Evolutionary conservation across 768 basidiomycete genomes (phyloP).

Genomic region (Mycena metata): DNA sequence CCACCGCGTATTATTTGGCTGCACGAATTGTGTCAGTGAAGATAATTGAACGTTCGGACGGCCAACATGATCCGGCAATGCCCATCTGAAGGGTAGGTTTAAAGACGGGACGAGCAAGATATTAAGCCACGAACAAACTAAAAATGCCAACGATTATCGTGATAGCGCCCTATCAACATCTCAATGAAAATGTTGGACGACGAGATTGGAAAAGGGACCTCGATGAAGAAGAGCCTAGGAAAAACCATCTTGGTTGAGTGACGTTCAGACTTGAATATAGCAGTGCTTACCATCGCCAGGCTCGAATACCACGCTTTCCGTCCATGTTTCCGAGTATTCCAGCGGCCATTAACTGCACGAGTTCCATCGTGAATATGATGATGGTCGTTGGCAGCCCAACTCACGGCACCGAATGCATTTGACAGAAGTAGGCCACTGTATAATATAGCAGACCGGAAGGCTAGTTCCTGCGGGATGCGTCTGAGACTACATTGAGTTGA

Average conservation of each 20-base stretch:
- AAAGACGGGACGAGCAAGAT: background rate
- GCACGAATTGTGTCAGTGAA: background rate
- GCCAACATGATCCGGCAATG: conserved; percentile 69
- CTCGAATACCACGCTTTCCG: conserved; percentile 73
- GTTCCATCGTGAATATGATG: background rate
- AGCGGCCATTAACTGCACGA: conserved; percentile 74
- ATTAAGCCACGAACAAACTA: conserved; percentile 57
- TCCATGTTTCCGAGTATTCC: conserved; percentile 81
- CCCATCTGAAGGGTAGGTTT: conserved; percentile 56
- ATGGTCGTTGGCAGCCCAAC: conserved; percentile 35
- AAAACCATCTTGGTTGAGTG: background rate
- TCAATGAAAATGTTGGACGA: background rate
- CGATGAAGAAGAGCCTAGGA: conserved; percentile 78
- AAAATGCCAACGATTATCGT: conserved; percentile 72
- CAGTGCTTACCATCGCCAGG: conserved; percentile 67
- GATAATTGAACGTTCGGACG: background rate
- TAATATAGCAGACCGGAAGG: conserved; percentile 72
- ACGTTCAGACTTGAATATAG: background rate
- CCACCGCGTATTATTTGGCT: conserved; percentile 78
- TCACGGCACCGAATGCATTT: conserved; percentile 76
- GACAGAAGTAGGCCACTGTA: conserved; percentile 73
- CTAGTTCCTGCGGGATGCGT: conserved; percentile 63
- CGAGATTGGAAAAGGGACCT: conserved; percentile 50
- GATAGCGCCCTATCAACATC: conserved; percentile 64
- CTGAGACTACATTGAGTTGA: background rate